Conservation (phyloP, 2,329 filamentous ascomycete species). For the Sporothrix mexicana region DNA sequence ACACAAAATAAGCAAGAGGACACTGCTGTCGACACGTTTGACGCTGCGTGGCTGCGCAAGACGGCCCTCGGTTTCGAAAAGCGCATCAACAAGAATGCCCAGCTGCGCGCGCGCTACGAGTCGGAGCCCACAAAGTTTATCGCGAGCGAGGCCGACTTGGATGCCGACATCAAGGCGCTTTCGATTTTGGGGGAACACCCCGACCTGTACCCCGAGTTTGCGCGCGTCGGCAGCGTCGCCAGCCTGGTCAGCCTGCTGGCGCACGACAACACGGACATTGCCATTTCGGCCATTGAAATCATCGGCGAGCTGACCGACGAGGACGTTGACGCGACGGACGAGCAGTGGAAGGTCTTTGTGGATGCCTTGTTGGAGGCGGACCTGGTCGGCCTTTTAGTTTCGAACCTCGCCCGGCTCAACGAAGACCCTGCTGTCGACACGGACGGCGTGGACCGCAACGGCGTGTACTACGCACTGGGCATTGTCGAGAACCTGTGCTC, state of each 20-base stretch:
- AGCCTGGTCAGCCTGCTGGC: conserved; percentile 82
- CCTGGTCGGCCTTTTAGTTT: conserved; percentile 73
- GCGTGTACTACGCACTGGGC: conserved; percentile 83
- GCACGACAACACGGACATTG: conserved; percentile 97
- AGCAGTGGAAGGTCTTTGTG: conserved; percentile 80
- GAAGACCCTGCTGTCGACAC: conserved; percentile 67
- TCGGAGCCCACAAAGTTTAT: conserved; percentile 82
- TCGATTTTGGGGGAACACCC: conserved; percentile 88
- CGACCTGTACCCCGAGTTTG: conserved; percentile 80
- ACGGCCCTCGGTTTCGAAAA: conserved; percentile 85
- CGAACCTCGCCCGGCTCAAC: conserved; percentile 79
- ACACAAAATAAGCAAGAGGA: conserved; percentile 44
- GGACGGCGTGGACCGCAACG: conserved; percentile 74
- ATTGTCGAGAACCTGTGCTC: conserved; percentile 88
- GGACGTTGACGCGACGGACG: conserved; percentile 80
- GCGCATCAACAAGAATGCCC: conserved; percentile 87
- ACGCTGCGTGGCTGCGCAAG: conserved; percentile 81
- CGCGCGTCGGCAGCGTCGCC: conserved; percentile 71
- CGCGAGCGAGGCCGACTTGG: conserved; percentile 83
- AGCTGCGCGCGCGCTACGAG: conserved; percentile 86
- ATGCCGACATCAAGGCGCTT: conserved; percentile 83
- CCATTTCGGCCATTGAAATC: conserved; percentile 88
- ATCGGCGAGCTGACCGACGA: conserved; percentile 92
- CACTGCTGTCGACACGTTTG: conserved; percentile 65
- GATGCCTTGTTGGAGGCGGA: conserved; percentile 71